Evolutionary conservation across 2,329 filamentous ascomycete species (phyloP).

Genomic region (Fusarium sp.): DNA sequence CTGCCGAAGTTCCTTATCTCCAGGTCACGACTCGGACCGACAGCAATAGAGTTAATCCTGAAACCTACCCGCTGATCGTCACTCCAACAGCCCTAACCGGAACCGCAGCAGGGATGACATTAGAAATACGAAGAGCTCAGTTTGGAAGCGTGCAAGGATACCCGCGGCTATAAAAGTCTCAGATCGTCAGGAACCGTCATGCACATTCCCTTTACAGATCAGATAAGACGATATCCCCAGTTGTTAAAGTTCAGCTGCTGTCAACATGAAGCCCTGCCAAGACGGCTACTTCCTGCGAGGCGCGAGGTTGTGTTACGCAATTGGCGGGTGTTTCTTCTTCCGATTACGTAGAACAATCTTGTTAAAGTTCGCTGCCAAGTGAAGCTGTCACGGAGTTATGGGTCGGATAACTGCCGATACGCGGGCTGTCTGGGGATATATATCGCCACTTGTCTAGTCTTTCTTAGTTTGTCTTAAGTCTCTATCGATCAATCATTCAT

Average conservation of each 20-base stretch:
- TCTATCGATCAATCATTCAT: background rate
- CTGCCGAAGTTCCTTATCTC: background rate
- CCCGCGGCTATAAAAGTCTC: background rate
- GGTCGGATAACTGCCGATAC: background rate
- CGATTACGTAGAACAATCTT: slow-evolving; percentile 22
- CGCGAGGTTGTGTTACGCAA: background rate
- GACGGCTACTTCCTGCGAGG: background rate
- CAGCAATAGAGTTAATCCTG: background rate
- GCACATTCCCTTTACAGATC: slow-evolving; percentile 29
- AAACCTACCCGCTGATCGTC: slow-evolving; percentile 19
- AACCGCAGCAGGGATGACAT: background rate
- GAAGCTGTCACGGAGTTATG: background rate
- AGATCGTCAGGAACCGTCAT: background rate
- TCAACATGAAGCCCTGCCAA: slow-evolving; percentile 26
- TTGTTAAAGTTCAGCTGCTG: slow-evolving; percentile 24
- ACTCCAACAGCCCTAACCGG: background rate
- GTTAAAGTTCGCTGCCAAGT: slow-evolving; percentile 15
- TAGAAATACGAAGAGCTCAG: slow-evolving; percentile 13
- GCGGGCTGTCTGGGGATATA: background rate
- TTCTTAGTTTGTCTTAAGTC: background rate
- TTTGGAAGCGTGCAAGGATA: slow-evolving; percentile 5
- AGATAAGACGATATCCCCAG: slow-evolving; percentile 20
- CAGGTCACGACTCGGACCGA: slow-evolving; percentile 12
- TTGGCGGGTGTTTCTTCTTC: slow-evolving; percentile 16
- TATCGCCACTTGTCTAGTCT: background rate